Percentiles rank a stretch among this genome's conserved stretches.
phyloP scores from a whole-genome alignment of 192 early-diverging fungal species.

The Irineochytrium annulatum region DNA sequence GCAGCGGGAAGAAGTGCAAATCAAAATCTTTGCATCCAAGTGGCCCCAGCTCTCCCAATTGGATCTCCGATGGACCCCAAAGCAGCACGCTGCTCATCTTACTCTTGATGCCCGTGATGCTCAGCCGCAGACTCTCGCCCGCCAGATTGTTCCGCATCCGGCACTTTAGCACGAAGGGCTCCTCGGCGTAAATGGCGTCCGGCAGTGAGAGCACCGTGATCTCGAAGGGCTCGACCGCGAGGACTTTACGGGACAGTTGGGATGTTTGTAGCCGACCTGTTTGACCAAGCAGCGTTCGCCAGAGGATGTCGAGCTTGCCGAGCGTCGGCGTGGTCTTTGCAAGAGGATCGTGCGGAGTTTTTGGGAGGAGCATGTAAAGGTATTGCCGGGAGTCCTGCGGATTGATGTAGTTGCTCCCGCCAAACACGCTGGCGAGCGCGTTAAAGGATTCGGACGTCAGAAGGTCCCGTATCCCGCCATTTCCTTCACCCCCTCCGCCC shows the following conservation, averaged over 20 bases:
- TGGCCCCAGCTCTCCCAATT: slow-evolving; percentile 61
- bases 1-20: slow-evolving; percentile 77
- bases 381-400: slow-evolving; percentile 88
- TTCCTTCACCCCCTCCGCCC: too few relatives aligned
- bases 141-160: slow-evolving; percentile 58
- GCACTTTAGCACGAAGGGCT: slow-evolving; percentile 61
- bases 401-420: slow-evolving; percentile 49
- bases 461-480: too few relatives aligned
- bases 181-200: slow-evolving; percentile 47
- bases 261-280: slow-evolving; percentile 88
- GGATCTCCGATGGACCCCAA: slow-evolving; percentile 50
- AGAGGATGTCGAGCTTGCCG: slow-evolving; percentile 93
- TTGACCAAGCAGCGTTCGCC: slow-evolving; percentile 87
- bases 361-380: slow-evolving; percentile 77
- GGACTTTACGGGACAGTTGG: slow-evolving; percentile 81
- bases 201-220: slow-evolving; percentile 49
- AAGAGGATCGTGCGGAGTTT: slow-evolving; percentile 45
- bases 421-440: slow-evolving; percentile 44
- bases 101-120: slow-evolving; percentile 63
- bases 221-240: slow-evolving; percentile 66
- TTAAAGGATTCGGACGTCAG: too few relatives aligned
- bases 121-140: slow-evolving; percentile 50
- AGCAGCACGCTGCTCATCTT: slow-evolving; percentile 75
- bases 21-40: slow-evolving; percentile 58
- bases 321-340: slow-evolving; percentile 74